Percentiles rank a stretch among this genome's conserved stretches.
These are phyloP conservation scores for Clitopilus hobsonii DNA, from an alignment of 768 basidiomycete species.

Conservation along the genomic window DNA sequence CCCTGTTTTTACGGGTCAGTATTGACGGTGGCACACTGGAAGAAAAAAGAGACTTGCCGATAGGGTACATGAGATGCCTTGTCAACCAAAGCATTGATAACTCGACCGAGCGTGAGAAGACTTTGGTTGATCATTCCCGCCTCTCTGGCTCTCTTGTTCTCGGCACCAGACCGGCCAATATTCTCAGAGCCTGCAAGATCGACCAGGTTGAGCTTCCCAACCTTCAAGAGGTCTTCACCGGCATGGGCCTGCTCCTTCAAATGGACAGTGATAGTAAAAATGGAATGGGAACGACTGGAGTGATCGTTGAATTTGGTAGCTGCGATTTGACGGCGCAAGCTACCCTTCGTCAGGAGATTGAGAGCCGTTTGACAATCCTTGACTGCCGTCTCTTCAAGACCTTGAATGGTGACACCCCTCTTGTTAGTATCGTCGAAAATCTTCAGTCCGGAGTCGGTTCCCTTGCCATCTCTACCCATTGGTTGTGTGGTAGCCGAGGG, in stretches of 20 bases:
- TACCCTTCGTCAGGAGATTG: conserved; percentile 81
- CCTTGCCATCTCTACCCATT: conserved; percentile 61
- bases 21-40: background rate
- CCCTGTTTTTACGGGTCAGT: conserved; percentile 40
- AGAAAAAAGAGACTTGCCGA: conserved; percentile 43
- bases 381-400: conserved; percentile 86
- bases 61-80: conserved; percentile 91
- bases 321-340: conserved; percentile 86
- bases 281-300: conserved; percentile 94
- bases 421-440: conserved; percentile 92
- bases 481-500: conserved; percentile 68
- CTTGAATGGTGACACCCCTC: conserved; percentile 89
- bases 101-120: conserved; percentile 91
- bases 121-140: conserved; percentile 99
- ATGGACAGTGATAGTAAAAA: conserved; percentile 95
- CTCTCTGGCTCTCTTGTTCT: conserved; percentile 91
- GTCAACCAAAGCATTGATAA: conserved; percentile 95
- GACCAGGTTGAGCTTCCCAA: conserved; percentile 95
- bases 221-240: conserved; percentile 86
- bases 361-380: conserved; percentile 81
- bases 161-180: conserved; percentile 92
- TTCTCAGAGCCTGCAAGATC: conserved; percentile 98
- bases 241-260: conserved; percentile 74
- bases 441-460: conserved; percentile 55
- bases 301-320: conserved; percentile 98